Evolutionary conservation across 1,284 basidiomycete genomes (phyloP).

Genomic region (Cryptococcus sp.): DNA sequence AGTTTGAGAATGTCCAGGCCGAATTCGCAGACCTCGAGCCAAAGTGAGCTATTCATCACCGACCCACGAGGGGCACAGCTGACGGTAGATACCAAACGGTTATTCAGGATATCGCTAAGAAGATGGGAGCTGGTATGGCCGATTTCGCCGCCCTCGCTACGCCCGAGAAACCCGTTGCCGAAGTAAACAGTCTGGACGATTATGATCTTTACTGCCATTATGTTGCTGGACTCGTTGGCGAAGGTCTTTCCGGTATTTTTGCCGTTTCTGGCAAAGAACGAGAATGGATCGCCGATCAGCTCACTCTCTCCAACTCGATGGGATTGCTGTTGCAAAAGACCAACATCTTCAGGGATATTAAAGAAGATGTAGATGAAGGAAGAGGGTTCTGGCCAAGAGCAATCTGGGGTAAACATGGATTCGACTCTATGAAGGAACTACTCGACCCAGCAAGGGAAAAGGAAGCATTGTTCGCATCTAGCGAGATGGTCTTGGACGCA

Average conservation of each 20-base stretch:
- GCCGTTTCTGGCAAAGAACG: conserved; percentile 81
- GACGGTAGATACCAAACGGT: conserved; percentile 66
- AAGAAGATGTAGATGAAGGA: conserved; percentile 81
- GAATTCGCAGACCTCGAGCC: conserved; percentile 70
- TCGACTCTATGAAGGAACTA: conserved; percentile 52
- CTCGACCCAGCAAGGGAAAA: conserved; percentile 53
- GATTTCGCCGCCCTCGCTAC: conserved; percentile 83
- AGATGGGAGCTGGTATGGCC: conserved; percentile 95
- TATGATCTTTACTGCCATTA: conserved; percentile 99
- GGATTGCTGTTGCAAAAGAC: conserved; percentile 97
- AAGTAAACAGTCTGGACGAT: conserved; percentile 68
- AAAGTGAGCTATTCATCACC: conserved; percentile 53
- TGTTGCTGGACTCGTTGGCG: conserved; percentile 95
- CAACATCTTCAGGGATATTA: conserved; percentile 94
- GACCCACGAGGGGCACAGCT: no score
- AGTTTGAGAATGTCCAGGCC: conserved; percentile 78
- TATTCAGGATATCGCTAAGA: conserved; percentile 74
- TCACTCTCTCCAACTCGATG: conserved; percentile 89
- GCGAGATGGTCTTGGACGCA: conserved; percentile 85
- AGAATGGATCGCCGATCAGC: conserved; percentile 69
- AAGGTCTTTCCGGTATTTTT: conserved; percentile 89
- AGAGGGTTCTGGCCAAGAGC: conserved; percentile 94
- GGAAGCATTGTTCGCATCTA: conserved; percentile 72
- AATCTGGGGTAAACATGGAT: conserved; percentile 78
- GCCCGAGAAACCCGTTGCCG: conserved; percentile 62